Evolutionary conservation across 2,329 filamentous ascomycete genomes (phyloP), one percentile per base, ranked within the genome.

Genomic region (Akanthomyces dipterigenus): DNA sequence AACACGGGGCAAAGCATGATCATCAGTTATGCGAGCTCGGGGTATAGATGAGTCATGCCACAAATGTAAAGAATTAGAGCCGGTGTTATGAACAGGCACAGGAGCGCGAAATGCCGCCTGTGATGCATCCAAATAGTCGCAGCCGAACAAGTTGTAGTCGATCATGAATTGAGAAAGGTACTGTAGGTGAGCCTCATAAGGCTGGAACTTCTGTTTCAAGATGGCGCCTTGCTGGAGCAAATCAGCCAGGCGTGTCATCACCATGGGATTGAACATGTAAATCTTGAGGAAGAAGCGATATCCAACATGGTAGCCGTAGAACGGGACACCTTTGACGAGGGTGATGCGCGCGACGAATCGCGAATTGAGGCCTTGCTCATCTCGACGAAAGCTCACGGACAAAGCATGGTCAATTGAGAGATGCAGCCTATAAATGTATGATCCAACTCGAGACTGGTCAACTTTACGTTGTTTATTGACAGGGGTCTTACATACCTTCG

Each of bases 161-260:
- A 88, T 89, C 95, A 99, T 98, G 84, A 96, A 99, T 75, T 99
- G 96, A 11, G 95, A 81, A 9, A 97, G 77, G 71, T 93, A 98
- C 70, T 96, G 91, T 64, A 98, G 74, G 72, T 99, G 96, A 20
- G 90, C 92, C 75, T 99, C 95, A 70, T 95, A 96, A 0, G 95
- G 93, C 70, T 98, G 93, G 48, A 99, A 88, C 26, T 84, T 82
- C 63, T 83, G 84, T 70, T 90, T 90, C 84, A 98, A 84, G 48
- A 99, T 87, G 34, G 88, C 88, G 8, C 95, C 95, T 73, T 96
- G 92, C 20, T 90, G 87, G 46, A 99, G 80, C 53, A 99, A 80
- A 70, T 98, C 93, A 28, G 90, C 86, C 62, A 98, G 80, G 36
- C 93, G 85, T n/a, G 88, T 91, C 84, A 95, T 96, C 64, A 93